A percentile compares a stretch with the other conserved stretches of the same genome.
Conservation (phyloP, 805 yeast species). For the Cyberlindnera saturnus region DNA sequence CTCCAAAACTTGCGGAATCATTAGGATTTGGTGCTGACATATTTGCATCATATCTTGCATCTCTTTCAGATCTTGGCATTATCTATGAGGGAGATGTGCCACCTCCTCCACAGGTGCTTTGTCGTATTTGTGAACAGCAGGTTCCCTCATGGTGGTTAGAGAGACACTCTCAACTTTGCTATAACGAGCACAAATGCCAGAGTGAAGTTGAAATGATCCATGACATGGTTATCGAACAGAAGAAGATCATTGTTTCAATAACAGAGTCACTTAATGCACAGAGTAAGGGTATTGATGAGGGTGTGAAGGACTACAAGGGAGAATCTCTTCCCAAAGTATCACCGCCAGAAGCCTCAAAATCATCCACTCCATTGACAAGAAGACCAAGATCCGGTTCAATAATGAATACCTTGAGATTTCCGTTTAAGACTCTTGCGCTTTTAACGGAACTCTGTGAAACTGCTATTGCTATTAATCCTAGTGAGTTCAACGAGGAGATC, state of each 20-base stretch:
- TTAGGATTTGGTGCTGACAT: conserved; percentile 88
- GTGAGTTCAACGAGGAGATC: conserved; percentile 39
- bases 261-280: conserved; percentile 22
- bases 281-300: conserved; percentile 9
- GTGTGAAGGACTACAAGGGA: conserved; percentile 48
- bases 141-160: conserved; percentile 98
- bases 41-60: conserved; percentile 65
- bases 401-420: conserved; percentile 42
- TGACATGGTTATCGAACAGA: conserved; percentile 71
- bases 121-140: conserved; percentile 86
- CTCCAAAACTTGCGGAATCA: conserved; percentile 60
- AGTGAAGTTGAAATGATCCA: conserved; percentile 71
- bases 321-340: conserved; percentile 35
- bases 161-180: conserved; percentile 80
- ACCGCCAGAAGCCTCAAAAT: conserved; percentile 13
- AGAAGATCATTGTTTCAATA: conserved; percentile 40
- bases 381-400: conserved; percentile 39
- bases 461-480: conserved; percentile 67
- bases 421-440: conserved; percentile 53
- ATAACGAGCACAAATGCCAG: conserved; percentile 76
- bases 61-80: conserved; percentile 57
- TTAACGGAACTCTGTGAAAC: conserved; percentile 65
- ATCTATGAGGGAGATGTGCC: conserved; percentile 63
- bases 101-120: conserved; percentile 73
- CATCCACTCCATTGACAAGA: conserved; percentile 17